A percentile compares a stretch with the other conserved stretches of the same genome.
Evolutionary conservation across 345 rosid species (phyloP).

Genomic region (Durio zibethinus): DNA sequence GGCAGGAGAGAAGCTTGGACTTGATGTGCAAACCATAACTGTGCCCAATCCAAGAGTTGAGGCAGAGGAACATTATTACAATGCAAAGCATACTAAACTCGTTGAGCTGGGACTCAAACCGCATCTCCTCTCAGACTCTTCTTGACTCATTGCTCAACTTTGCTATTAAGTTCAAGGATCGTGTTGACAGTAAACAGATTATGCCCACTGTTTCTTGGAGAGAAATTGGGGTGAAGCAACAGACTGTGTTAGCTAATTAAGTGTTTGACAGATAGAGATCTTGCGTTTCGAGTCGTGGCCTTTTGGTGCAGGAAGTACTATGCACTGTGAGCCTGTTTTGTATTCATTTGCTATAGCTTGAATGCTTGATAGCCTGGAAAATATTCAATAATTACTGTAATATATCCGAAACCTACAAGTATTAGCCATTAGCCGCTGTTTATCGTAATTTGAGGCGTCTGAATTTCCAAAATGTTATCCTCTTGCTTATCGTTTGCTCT

Average conservation of each 20-base stretch:
- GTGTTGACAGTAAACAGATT: slow-evolving; percentile 82
- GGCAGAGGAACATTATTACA: slow-evolving; percentile 98
- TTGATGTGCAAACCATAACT: slow-evolving; percentile 61
- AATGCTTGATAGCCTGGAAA: neutral
- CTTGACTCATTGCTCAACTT: slow-evolving; percentile 91
- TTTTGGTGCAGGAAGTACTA: neutral
- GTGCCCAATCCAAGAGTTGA: slow-evolving; percentile 98
- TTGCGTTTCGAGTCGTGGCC: neutral
- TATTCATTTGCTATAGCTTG: neutral
- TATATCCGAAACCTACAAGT: neutral
- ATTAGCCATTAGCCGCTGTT: neutral
- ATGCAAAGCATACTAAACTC: slow-evolving; percentile 94
- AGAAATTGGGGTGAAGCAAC: slow-evolving; percentile 76
- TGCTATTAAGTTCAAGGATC: slow-evolving; percentile 69
- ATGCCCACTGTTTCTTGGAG: slow-evolving; percentile 96
- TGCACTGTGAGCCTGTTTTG: neutral
- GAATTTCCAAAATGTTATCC: too few relatives aligned
- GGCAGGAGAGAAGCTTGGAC: slow-evolving; percentile 81
- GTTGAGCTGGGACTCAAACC: slow-evolving; percentile 90
- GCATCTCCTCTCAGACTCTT: slow-evolving; percentile 85
- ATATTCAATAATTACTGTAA: neutral
- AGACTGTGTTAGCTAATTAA: slow-evolving; percentile 53
- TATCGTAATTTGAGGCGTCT: neutral
- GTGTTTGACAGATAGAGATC: neutral
- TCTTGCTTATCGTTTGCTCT: too few relatives aligned